Percentiles rank a stretch among this genome's conserved stretches.
These are phyloP conservation scores for Podila horticola DNA, from an alignment of 192 early-diverging fungal genomes.

Conservation along the genomic window DNA sequence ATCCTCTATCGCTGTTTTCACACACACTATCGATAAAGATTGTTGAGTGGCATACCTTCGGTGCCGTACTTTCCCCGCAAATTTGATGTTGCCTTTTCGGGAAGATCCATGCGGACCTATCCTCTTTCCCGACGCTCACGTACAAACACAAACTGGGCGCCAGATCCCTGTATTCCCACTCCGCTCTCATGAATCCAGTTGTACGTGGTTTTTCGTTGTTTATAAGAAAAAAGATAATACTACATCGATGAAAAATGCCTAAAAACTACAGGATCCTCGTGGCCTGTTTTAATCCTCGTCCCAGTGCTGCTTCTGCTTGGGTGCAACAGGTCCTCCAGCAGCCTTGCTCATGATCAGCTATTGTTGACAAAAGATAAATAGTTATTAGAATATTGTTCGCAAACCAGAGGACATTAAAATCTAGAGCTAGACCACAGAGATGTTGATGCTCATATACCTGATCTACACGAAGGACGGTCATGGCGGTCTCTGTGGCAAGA, in stretches of 20 bases:
- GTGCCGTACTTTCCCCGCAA: too few relatives aligned
- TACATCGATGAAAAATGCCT: slow-evolving; percentile 1
- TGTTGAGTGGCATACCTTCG: too few relatives aligned
- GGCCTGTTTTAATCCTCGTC: slow-evolving; percentile 71
- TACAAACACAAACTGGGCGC: too few relatives aligned
- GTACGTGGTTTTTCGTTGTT: too few relatives aligned
- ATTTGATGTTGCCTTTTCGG: too few relatives aligned
- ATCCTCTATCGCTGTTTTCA: not conserved
- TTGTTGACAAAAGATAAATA: not conserved
- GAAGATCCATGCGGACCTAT: too few relatives aligned
- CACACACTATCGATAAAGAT: too few relatives aligned
- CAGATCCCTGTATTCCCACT: too few relatives aligned
- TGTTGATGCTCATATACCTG: slow-evolving; percentile 64
- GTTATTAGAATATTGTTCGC: not conserved
- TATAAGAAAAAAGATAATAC: too few relatives aligned
- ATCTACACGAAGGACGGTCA: slow-evolving; percentile 96
- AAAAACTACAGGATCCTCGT: not conserved
- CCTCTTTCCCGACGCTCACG: too few relatives aligned
- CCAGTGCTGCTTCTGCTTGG: slow-evolving; percentile 90
- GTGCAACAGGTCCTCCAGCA: slow-evolving; percentile 93
- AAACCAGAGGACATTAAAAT: not conserved
- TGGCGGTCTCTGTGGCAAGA: slow-evolving; percentile 90
- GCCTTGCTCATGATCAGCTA: slow-evolving; percentile 98
- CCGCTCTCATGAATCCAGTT: too few relatives aligned
- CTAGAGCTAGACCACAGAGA: not conserved